phyloP scores from a whole-genome alignment of 192 early-diverging fungal genomes.

The Coemansia sp. region DNA sequence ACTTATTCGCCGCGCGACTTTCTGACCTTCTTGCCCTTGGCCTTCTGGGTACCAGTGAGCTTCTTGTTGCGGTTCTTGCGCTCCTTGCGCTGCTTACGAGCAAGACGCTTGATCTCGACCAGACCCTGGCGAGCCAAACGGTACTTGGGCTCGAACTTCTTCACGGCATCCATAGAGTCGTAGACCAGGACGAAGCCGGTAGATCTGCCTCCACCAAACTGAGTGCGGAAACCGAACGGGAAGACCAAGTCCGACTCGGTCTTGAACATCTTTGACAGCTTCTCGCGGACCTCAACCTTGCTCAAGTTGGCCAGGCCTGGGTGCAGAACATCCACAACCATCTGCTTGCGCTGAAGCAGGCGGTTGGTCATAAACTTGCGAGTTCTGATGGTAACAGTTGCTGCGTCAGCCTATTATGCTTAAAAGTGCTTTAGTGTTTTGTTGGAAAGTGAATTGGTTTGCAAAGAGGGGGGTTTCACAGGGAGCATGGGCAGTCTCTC shows the following conservation, averaged over 20 bases:
- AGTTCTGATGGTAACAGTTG: conserved; percentile 92
- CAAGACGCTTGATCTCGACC: conserved; percentile 63
- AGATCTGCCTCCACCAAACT: conserved; percentile 94
- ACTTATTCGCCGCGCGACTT: conserved; percentile 25
- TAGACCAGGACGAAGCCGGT: conserved; percentile 97
- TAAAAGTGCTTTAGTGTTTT: neutral
- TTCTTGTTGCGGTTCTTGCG: conserved; percentile 99
- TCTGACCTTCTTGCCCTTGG: conserved; percentile 58
- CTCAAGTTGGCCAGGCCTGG: conserved; percentile 89
- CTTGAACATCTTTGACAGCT: conserved; percentile 95
- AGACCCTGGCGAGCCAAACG: conserved; percentile 77
- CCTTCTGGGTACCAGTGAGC: conserved; percentile 95
- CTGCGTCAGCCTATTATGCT: conserved; percentile 67
- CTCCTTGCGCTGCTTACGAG: conserved; percentile 99
- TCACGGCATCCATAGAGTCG: conserved; percentile 87
- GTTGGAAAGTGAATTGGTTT: neutral
- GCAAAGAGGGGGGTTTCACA: too few species aligned
- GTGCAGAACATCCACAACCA: conserved; percentile 95
- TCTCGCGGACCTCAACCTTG: conserved; percentile 90
- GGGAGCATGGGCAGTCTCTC: too few species aligned
- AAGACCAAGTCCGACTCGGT: conserved; percentile 82
- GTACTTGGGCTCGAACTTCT: conserved; percentile 99
- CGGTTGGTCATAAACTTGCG: conserved; percentile 99
- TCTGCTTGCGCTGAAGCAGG: conserved; percentile 94
- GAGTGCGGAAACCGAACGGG: conserved; percentile 93